Conservation (phyloP, 1,139 yeast genomes). For the Ogataea hybrid region DNA sequence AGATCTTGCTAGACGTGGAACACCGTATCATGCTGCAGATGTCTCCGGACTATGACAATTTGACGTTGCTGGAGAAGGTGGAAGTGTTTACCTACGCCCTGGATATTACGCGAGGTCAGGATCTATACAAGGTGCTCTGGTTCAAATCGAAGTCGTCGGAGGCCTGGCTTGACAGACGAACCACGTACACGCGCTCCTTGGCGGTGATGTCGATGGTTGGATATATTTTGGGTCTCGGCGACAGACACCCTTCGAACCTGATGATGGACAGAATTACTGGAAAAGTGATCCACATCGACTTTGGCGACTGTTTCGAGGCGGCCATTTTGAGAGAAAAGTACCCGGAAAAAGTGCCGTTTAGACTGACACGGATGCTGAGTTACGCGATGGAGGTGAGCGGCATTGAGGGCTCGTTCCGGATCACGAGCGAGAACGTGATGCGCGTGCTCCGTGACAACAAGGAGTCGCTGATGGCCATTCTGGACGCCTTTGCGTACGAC, state of each 20-base stretch:
- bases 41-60: constrained; percentile 96
- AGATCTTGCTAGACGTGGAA: constrained; percentile 85
- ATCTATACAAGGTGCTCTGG: constrained; percentile 94
- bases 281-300: constrained; percentile 94
- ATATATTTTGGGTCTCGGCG: constrained; percentile 93
- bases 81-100: constrained; percentile 96
- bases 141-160: constrained; percentile 93
- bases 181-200: constrained; percentile 90
- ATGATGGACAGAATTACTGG: constrained; percentile 96
- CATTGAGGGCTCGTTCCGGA: constrained; percentile 94
- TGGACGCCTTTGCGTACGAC: constrained; percentile 98
- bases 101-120: constrained; percentile 96
- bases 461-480: constrained; percentile 95
- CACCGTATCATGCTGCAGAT: constrained; percentile 95
- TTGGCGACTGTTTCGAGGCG: constrained; percentile 99
- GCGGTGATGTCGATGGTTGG: constrained; percentile 99
- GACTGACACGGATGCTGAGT: constrained; percentile 94
- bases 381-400: constrained; percentile 99
- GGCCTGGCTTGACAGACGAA: constrained; percentile 96
- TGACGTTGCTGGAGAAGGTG: constrained; percentile 86
- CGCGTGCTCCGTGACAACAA: constrained; percentile 87
- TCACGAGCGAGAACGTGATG: constrained; percentile 98
- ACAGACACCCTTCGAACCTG: constrained; percentile 95
- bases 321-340: constrained; percentile 94
- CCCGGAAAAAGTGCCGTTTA: constrained; percentile 97